phyloP scores from a whole-genome alignment of 2,329 filamentous ascomycete genomes.

The Hirsutella rhossiliensis region DNA sequence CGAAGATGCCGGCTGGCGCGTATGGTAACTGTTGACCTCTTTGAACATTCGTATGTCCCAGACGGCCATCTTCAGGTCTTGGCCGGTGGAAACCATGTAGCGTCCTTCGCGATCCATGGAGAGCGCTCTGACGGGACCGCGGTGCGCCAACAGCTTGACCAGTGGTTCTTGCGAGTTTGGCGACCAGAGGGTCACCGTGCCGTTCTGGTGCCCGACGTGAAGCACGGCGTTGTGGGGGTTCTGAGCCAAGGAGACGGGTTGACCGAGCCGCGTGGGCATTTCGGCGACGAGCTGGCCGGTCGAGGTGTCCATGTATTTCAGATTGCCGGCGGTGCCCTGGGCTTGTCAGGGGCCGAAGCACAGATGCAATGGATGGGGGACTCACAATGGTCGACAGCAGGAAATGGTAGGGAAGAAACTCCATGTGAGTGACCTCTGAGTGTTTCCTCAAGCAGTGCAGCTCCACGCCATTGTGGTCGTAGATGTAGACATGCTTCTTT shows the following conservation, averaged over 20 bases:
- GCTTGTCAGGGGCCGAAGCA: background rate
- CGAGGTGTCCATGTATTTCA: slow-evolving; percentile 92
- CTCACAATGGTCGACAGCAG: slow-evolving; percentile 74
- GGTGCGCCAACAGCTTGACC: slow-evolving; percentile 83
- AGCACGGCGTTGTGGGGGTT: slow-evolving; percentile 89
- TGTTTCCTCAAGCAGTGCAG: slow-evolving; percentile 86
- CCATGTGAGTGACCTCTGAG: slow-evolving; percentile 82
- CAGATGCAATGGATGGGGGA: slow-evolving; percentile 6
- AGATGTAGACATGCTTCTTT: slow-evolving; percentile 95
- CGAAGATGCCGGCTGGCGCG: slow-evolving; percentile 68
- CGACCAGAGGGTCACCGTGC: slow-evolving; percentile 89
- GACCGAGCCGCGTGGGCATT: slow-evolving; percentile 71
- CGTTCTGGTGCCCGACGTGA: slow-evolving; percentile 89
- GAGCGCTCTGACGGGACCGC: slow-evolving; percentile 74
- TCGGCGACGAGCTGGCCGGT: slow-evolving; percentile 84
- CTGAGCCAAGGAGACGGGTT: slow-evolving; percentile 71
- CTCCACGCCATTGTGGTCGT: slow-evolving; percentile 83
- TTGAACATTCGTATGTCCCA: slow-evolving; percentile 95
- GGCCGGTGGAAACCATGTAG: slow-evolving; percentile 91
- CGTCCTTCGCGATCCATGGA: slow-evolving; percentile 80
- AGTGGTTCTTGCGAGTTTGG: slow-evolving; percentile 78
- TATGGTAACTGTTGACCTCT: slow-evolving; percentile 82
- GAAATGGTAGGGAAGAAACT: slow-evolving; percentile 95
- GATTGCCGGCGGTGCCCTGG: slow-evolving; percentile 64
- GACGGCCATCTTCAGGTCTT: slow-evolving; percentile 83